Conservation (phyloP, 2,329 filamentous ascomycete species). For the Aspergillus jensenii region DNA sequence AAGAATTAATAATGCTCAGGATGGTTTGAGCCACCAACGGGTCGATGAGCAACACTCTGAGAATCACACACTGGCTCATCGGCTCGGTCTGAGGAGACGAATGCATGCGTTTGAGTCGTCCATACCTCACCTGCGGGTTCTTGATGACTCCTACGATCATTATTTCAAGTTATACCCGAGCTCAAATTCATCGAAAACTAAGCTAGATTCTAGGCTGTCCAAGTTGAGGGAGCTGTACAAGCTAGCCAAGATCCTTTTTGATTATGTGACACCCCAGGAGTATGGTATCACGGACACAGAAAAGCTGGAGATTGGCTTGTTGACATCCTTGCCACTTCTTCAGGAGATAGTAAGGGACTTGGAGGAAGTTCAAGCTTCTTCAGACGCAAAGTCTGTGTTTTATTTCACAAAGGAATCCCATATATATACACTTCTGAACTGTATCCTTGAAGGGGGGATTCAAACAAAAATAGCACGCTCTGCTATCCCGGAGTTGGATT, state of each 20-base stretch:
- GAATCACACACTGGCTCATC: conserved; percentile 35
- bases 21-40: conserved; percentile 23
- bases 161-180: conserved; percentile 93
- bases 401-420: conserved; percentile 99
- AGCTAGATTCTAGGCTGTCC: conserved; percentile 79
- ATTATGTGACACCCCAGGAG: conserved; percentile 97
- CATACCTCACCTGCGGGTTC: conserved; percentile 42
- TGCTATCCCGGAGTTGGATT: conserved; percentile 95
- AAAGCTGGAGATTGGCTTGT: conserved; percentile 95
- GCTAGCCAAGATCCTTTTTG: conserved; percentile 90
- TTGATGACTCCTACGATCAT: conserved; percentile 59
- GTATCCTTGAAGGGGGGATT: conserved; percentile 93
- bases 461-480: conserved; percentile 95
- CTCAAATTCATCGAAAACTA: conserved; percentile 70
- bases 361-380: conserved; percentile 93
- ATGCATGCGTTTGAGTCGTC: conserved; percentile 49
- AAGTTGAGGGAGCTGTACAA: conserved; percentile 92
- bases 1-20: conserved; percentile 17
- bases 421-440: conserved; percentile 97
- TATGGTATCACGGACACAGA: conserved; percentile 95
- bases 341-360: conserved; percentile 97
- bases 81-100: conserved; percentile 52
- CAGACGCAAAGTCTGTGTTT: conserved; percentile 92
- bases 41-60: conserved; percentile 33
- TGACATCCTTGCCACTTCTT: conserved; percentile 88